Base-by-base conservation (phyloP, 495 filamentous ascomycete genomes). In the Astrocystis sublimbata region DNA sequence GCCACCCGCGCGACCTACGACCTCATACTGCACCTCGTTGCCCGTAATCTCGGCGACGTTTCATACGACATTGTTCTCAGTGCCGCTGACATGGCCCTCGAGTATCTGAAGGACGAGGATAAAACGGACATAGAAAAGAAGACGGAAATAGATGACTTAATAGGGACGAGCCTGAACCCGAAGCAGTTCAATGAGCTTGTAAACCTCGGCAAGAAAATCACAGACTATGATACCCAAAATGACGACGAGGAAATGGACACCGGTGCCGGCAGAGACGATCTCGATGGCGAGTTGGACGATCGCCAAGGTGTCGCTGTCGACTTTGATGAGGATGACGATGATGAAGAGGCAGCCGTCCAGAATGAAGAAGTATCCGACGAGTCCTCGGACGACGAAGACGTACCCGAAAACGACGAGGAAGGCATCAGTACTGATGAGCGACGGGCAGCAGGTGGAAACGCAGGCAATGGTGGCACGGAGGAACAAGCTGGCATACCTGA, bases 91-190 rank as follows among this genome's bases (percentile, higher is more conserved):
- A 93, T 91, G 1, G 86, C 91, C 1, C 77, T 99, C 23, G 93
- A 99, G 71, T 88, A 86, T 50, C 84, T 99, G 35, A 99, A 98
- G 74, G 91, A 98, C 65, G 93, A 97, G 60, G 87, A 92, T 46
- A 85, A 96, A 79, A 99, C 97, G 75, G 94, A 99, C 71, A 92
- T 96, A 57, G 96, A 98, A 72, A 98, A 96, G 79, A 98, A 97
- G 77, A 96, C 93, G 78, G 93, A 96, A 68, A 86, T 99, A 38
- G 94, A 98, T 65, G 94, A 98, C 63, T 82, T 98, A 57, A 71
- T 99, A 41, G 96, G 93, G 26, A 83, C 81, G 8, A 87, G 86
- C 1, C 88, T 96, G 81, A 87, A 83, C 33, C 86, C 91, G 0
- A 97, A 98, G 72, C 88, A 96, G 69, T 99, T 97, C 76, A 98